These are phyloP conservation scores for Cladosporium sp. DNA, from an alignment of 2,329 filamentous ascomycete genomes.

Conservation along the genomic window DNA sequence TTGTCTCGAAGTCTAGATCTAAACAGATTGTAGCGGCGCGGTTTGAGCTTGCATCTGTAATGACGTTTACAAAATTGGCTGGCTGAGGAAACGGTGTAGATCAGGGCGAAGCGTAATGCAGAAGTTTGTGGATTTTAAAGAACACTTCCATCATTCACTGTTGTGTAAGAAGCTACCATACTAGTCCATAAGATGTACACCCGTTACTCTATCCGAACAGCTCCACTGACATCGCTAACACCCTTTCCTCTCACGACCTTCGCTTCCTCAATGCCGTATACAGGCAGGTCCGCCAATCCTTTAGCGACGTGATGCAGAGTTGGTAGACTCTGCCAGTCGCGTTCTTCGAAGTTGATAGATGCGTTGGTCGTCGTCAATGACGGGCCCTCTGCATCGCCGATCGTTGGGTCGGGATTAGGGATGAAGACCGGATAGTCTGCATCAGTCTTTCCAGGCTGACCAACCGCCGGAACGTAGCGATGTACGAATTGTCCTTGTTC, in stretches of 20 bases:
- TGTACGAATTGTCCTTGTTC: constrained; percentile 52
- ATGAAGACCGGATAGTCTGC: constrained; percentile 49
- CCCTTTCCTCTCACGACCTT: constrained; percentile 53
- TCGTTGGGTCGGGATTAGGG: constrained; percentile 29
- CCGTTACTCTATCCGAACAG: constrained; percentile 14
- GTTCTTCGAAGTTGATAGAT: constrained; percentile 43
- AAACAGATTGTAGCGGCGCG: too few species aligned
- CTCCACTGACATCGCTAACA: constrained; percentile 44
- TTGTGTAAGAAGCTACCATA: too few species aligned
- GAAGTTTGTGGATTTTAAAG: too few species aligned
- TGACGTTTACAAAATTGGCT: too few species aligned
- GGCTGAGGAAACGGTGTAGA: too few species aligned
- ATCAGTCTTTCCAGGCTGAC: constrained; percentile 48
- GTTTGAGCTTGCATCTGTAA: too few species aligned
- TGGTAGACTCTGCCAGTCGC: constrained; percentile 53
- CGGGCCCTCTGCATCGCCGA: constrained; percentile 16
- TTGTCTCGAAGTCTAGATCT: too few species aligned
- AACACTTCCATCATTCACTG: too few species aligned
- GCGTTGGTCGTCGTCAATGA: constrained; percentile 39
- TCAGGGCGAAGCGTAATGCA: too few species aligned
- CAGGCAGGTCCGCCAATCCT: constrained; percentile 51
- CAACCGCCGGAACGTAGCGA: constrained; percentile 54
- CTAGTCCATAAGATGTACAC: too few species aligned
- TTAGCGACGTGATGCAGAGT: constrained; percentile 56
- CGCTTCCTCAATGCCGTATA: constrained; percentile 52